phyloP scores from a whole-genome alignment of 352 stramenopile species.

The Lagenidium sp. region DNA sequence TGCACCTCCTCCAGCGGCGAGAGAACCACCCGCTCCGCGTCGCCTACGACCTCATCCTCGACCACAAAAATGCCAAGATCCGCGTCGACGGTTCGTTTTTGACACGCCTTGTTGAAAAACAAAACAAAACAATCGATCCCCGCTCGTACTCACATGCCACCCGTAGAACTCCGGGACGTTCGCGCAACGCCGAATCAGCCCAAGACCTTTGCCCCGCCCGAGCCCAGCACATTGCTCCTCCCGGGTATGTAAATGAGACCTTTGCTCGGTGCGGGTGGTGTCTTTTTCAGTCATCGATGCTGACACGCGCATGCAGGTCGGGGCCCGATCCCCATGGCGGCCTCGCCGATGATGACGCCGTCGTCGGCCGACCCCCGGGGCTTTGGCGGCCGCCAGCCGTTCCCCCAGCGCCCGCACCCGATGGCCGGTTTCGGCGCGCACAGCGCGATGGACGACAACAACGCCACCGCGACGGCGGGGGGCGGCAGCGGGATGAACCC shows the following conservation, averaged over 20 bases:
- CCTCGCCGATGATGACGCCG: constrained; percentile 63
- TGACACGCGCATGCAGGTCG: constrained; percentile 24
- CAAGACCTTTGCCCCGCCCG: constrained; percentile 67
- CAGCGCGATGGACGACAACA: not conserved
- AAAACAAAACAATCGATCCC: too few relatives aligned
- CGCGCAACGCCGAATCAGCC: constrained; percentile 58
- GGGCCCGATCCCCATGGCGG: constrained; percentile 72
- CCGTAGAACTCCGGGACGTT: constrained; percentile 60
- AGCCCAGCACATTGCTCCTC: constrained; percentile 55
- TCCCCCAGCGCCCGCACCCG: constrained; percentile 4
- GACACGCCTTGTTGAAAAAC: too few relatives aligned
- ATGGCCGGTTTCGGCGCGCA: not conserved
- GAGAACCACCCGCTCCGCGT: constrained; percentile 84
- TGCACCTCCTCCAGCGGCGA: constrained; percentile 40
- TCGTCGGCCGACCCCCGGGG: constrained; percentile 43
- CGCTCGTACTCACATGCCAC: too few relatives aligned
- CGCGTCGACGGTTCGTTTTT: constrained; percentile 80
- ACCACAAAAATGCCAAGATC: constrained; percentile 96
- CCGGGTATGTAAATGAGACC: constrained; percentile 26
- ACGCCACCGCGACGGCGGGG: not conserved
- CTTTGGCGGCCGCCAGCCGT: constrained; percentile 46
- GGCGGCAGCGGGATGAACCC: not conserved
- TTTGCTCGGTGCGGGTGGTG: too few relatives aligned
- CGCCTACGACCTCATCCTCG: constrained; percentile 96
- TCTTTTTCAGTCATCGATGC: too few relatives aligned